Base-by-base conservation (phyloP, 345 rosid genomes). In the Noccaea caerulescens region DNA sequence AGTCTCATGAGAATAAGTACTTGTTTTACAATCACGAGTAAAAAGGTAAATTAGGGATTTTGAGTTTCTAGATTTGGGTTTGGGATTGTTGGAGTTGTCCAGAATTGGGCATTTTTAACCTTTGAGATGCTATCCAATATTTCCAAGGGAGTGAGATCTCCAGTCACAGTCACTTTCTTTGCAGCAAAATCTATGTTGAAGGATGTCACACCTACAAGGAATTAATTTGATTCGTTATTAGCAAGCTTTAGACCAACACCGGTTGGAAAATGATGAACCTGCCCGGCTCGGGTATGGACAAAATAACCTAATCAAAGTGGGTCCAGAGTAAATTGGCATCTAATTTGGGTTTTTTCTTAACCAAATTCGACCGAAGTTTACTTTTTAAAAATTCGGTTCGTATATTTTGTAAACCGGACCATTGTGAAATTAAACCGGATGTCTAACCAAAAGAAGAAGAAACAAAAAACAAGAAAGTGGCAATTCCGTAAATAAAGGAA, bases 181-280 rank as follows among this genome's bases (percentile, higher is more conserved):
- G 91, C 86, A 69, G 83, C 81, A 68, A 82, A 84, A 59, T 87
- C 87, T 67, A 87, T 85, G 84, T 30, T 79, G 81, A 81, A 87
- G 1, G 89, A 83, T 56, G 80, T 77, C 77, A 84, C 89, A 42
- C 91, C 91, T 87, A 69, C 70, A 62, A 55, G 6, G 12, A 42
- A 61, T 43, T 58, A 53, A 33, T 27, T 27, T 27, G 30, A 58
- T 41, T 6, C 54, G 37, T 45, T 13, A 54, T 50, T n/a, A 8
- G 3, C 20, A 13, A 34, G 37, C 37, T 57, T 49, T 34, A 60
- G 8, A 60, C 52, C 51, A 32, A 16, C 50, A 50, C 52, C 36
- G 43, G 25, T 60, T 50, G 1, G 7, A 11, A 37, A 65, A 3
- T 58, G 33, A 58, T 20, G 49, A 20, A 20, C 34, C 30, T 10